These are phyloP conservation scores for Colletotrichum lentis DNA, from an alignment of 2,329 filamentous ascomycete species.

Conservation along the genomic window DNA sequence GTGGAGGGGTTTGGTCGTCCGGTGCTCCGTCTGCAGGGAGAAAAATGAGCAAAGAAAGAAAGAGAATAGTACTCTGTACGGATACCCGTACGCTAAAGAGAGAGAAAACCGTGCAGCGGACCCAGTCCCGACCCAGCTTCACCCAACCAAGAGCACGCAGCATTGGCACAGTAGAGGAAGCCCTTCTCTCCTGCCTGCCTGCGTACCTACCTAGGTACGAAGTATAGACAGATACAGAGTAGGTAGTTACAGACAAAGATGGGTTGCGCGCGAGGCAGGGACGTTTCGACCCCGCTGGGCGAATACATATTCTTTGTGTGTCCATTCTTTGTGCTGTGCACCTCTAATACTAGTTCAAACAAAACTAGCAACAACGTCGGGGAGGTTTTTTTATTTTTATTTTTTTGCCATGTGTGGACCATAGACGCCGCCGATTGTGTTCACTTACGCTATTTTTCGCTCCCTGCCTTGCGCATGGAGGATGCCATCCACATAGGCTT, in stretches of 20 bases:
- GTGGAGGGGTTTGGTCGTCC: slow-evolving; percentile 33
- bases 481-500: neutral
- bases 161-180: neutral
- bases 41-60: slow-evolving; percentile 14
- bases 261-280: neutral
- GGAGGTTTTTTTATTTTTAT: neutral
- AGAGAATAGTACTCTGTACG: neutral
- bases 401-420: neutral
- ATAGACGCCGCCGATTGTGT: neutral
- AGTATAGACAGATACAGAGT: neutral
- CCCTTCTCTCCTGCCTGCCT: neutral
- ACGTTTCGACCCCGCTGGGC: slow-evolving; percentile 5
- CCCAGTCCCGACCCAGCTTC: slow-evolving; percentile 3
- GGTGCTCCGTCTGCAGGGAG: slow-evolving; percentile 23
- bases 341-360: slow-evolving; percentile 3
- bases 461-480: neutral
- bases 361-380: neutral
- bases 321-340: slow-evolving; percentile 12
- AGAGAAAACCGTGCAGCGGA: slow-evolving; percentile 11
- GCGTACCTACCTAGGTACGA: neutral
- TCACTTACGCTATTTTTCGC: neutral
- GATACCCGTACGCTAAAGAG: neutral
- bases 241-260: neutral
- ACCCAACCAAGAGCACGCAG: neutral
- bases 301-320: slow-evolving; percentile 11